Conservation (phyloP, 1,284 basidiomycete species). For the Cutaneotrichosporon sp. region DNA sequence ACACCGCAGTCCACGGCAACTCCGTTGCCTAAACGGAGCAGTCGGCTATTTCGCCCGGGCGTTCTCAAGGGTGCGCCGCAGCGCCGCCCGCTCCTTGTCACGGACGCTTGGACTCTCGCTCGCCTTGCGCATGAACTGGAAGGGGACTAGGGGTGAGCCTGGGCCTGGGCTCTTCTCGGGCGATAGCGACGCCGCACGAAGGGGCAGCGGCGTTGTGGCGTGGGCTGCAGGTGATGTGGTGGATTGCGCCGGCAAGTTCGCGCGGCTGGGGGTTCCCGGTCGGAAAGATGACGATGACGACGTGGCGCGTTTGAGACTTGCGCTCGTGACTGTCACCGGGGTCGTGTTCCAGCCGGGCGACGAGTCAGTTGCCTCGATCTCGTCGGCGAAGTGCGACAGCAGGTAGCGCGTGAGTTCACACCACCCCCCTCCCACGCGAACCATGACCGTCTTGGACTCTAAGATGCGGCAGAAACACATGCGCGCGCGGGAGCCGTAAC, state of each 20-base stretch:
- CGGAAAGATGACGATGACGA: background rate
- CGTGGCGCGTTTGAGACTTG: constrained; percentile 6
- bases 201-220: constrained; percentile 8
- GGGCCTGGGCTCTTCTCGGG: background rate
- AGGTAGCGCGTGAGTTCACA: constrained; percentile 85
- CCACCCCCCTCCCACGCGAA: constrained; percentile 93
- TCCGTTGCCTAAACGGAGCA: background rate
- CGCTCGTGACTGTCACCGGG: constrained; percentile 13
- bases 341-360: constrained; percentile 13
- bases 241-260: background rate
- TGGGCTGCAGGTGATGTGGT: background rate
- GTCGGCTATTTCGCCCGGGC: background rate
- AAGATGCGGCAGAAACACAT: constrained; percentile 85
- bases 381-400: constrained; percentile 76
- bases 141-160: constrained; percentile 35
- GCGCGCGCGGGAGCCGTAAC: constrained; percentile 73
- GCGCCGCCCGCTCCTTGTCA: constrained; percentile 40
- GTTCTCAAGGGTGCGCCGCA: background rate
- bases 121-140: constrained; percentile 46
- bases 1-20: background rate
- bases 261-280: background rate
- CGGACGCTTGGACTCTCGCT: constrained; percentile 43
- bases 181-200: constrained; percentile 11
- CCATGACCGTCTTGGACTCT: constrained; percentile 91
- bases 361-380: constrained; percentile 54